A percentile compares a stretch with the other conserved stretches of the same genome.
Conservation (phyloP, 225 moss, liverwort and hornwort genomes). For the Pseudisothecium myosuroides region DNA sequence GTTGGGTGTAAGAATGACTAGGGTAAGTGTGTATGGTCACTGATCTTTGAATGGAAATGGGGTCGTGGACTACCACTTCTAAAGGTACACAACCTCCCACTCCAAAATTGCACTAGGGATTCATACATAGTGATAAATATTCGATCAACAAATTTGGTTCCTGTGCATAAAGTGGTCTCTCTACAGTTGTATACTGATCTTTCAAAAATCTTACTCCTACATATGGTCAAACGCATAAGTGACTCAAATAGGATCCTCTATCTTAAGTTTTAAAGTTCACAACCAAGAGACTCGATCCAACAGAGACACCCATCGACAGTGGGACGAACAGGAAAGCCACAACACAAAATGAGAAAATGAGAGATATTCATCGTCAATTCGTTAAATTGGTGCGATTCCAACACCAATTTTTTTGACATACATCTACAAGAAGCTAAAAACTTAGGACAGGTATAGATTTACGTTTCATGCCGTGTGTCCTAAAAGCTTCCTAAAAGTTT, state of each 20-base stretch:
- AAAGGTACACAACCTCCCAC: neutral
- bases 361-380: neutral
- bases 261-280: neutral
- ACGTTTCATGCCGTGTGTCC: neutral
- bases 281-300: neutral
- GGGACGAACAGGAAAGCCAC: neutral
- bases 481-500: neutral
- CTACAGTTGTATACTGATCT: neutral
- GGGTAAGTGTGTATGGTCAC: too few species aligned
- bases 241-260: neutral
- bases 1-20: neutral
- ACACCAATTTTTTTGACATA: neutral
- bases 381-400: neutral
- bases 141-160: neutral
- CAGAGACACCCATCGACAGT: too few species aligned
- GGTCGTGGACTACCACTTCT: neutral
- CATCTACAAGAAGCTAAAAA: too few species aligned
- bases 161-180: neutral
- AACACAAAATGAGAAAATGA: neutral
- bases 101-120: neutral
- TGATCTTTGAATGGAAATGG: neutral
- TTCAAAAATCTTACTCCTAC: too few species aligned
- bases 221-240: neutral
- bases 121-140: neutral
- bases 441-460: neutral